Evolutionary conservation across 768 basidiomycete species (phyloP), one percentile per base, ranked within the genome.

Genomic region (Solioccasus polychromus): DNA sequence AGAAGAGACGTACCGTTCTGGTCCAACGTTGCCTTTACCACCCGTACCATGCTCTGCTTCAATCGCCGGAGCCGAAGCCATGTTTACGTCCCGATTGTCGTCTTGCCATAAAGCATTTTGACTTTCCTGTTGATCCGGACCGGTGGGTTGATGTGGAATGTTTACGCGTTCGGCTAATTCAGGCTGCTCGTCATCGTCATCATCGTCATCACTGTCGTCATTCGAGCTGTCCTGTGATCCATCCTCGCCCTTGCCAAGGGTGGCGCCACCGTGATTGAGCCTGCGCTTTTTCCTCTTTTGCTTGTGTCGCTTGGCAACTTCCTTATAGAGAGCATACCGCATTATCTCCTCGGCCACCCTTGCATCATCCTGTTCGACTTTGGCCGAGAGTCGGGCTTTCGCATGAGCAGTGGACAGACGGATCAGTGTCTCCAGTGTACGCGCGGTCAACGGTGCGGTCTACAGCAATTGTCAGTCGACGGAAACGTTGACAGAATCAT

Each of bases 371-470:
- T 85, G 79, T 58, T 90, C 83, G 10, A 99, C 90, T 53, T 88
- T 88, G 35, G 79, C 48, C 8, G 93, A 94, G 8, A 99, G 76
- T 17, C 95, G 84, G 14, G 92, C 83, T 68, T 99, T 99, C 35
- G 96, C 96, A 68, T 99, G 96, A 1, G 96, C 96, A 15, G 95
- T 99, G 5, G 96, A 83, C 8, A 99, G 79, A 74, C 96, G 96
- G 66, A 99, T 99, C 38, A 99, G 78, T 0, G 96, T 99, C 68
- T 99, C 96, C 48, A 99, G 82, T 3, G 96, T 96, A 78, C 96
- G 94, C 17, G 96, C 95, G 3, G 96, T 99, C 56, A 99, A 71
- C 9, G 96, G 96, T 5, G 95, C 89, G 4, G 96, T 99, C 95
- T 98, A 56, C 42, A 42, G 14, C 28, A 45, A 44, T 51, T 35